A percentile compares a stretch with the other conserved stretches of the same genome.
Conservation (phyloP, 192 early-diverging fungal genomes). For the Backusella macrospora region DNA sequence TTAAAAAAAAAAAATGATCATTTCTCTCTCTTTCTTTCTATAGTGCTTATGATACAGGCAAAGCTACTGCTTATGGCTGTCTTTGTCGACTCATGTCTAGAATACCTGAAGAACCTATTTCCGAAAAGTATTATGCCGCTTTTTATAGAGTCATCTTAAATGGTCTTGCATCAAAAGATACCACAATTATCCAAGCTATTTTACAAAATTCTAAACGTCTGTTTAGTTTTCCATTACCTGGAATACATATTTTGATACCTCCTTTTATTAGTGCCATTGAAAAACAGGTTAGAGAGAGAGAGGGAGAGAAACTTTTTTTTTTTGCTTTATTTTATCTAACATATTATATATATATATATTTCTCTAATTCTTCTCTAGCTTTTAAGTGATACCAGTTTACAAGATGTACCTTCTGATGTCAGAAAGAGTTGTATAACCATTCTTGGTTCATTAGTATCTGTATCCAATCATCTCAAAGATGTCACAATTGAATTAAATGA, state of each 20-base stretch:
- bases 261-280: slow-evolving; percentile 64
- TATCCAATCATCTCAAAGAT: slow-evolving; percentile 35
- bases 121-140: slow-evolving; percentile 58
- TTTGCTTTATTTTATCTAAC: neutral
- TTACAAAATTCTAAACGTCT: slow-evolving; percentile 67
- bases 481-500: slow-evolving; percentile 16
- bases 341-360: too few species aligned
- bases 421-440: slow-evolving; percentile 51
- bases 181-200: slow-evolving; percentile 67
- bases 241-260: slow-evolving; percentile 65
- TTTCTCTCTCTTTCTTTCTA: slow-evolving; percentile 17
- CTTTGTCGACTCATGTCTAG: slow-evolving; percentile 80
- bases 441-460: slow-evolving; percentile 43
- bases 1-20: too few species aligned
- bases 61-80: slow-evolving; percentile 65
- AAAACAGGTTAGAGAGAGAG: slow-evolving; percentile 48
- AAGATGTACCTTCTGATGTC: slow-evolving; percentile 43
- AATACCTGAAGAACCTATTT: slow-evolving; percentile 66
- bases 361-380: slow-evolving; percentile 28
- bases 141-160: slow-evolving; percentile 74
- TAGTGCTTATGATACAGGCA: slow-evolving; percentile 66
- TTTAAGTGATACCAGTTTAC: slow-evolving; percentile 36
- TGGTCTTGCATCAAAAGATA: slow-evolving; percentile 58
- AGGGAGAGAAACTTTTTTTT: too few species aligned
- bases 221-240: slow-evolving; percentile 70